Percentiles rank a stretch among this genome's conserved stretches.
Evolutionary conservation across 1,139 yeast species (phyloP).

Genomic region (Kazachstania sp.): DNA sequence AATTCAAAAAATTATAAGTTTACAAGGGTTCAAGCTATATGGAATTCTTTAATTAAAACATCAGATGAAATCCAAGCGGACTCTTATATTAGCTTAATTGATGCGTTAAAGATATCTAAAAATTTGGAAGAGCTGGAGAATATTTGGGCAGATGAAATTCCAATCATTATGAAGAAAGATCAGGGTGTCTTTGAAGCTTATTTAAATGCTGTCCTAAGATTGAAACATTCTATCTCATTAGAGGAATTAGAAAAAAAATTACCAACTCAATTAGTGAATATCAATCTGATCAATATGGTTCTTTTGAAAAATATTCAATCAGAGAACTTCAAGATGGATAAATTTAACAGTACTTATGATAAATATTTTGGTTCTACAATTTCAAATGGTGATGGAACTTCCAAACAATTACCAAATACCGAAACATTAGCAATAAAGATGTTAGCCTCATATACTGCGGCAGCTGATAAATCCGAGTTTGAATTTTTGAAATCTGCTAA

Average conservation of each 20-base stretch:
- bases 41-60: constrained; percentile 25
- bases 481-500: constrained; percentile 17
- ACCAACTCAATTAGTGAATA: constrained; percentile 12
- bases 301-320: constrained; percentile 13
- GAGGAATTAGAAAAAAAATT: constrained; percentile 11
- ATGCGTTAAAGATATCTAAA: constrained; percentile 17
- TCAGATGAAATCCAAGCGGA: constrained; percentile 7
- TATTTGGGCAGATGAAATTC: constrained; percentile 23
- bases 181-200: constrained; percentile 17
- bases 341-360: constrained; percentile 13
- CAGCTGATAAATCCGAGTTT: constrained; percentile 11
- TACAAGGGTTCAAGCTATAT: constrained; percentile 26
- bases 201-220: constrained; percentile 12
- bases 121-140: constrained; percentile 13
- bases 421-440: constrained; percentile 20
- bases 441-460: constrained; percentile 16
- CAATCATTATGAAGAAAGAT: constrained; percentile 15
- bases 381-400: neutral
- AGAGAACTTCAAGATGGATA: constrained; percentile 6
- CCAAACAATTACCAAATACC: constrained; percentile 11
- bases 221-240: constrained; percentile 7
- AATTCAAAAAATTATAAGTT: constrained; percentile 10
- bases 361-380: constrained; percentile 6
- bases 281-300: constrained; percentile 19
- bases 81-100: constrained; percentile 20